phyloP scores from a whole-genome alignment of 2,329 filamentous ascomycete species.

The Coleophoma crateriformis region DNA sequence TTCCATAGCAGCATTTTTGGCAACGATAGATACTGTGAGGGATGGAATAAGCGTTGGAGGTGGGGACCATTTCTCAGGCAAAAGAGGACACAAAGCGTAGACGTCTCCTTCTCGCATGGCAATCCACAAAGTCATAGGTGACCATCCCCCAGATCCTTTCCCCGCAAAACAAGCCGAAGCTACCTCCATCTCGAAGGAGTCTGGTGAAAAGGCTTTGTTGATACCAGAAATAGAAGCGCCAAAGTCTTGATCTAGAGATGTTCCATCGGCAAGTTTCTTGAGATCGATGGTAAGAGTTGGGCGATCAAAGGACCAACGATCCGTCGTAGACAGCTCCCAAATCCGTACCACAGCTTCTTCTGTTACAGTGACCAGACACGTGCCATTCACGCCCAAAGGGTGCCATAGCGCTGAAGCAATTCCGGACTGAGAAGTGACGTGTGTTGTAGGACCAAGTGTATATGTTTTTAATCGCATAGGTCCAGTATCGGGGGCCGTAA shows the following conservation, averaged over 20 bases:
- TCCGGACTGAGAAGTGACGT: conserved; percentile 79
- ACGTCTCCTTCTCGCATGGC: conserved; percentile 93
- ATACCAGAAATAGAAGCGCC: conserved; percentile 67
- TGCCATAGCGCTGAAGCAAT: conserved; percentile 87
- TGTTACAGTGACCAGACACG: conserved; percentile 82
- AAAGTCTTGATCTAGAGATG: conserved; percentile 77
- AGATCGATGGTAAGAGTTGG: conserved; percentile 82
- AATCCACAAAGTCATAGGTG: conserved; percentile 92
- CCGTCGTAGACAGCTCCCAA: conserved; percentile 82
- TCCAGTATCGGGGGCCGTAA: conserved; percentile 61
- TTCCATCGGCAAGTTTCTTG: conserved; percentile 82
- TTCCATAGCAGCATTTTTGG: conserved; percentile 60
- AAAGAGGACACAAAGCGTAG: conserved; percentile 85
- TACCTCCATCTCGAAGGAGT: conserved; percentile 89
- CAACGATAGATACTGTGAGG: conserved; percentile 75
- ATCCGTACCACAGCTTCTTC: conserved; percentile 81
- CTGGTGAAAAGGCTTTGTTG: conserved; percentile 80
- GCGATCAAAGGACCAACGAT: conserved; percentile 82
- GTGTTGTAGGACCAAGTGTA: conserved; percentile 86
- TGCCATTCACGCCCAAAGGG: conserved; percentile 76
- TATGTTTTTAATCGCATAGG: conserved; percentile 79
- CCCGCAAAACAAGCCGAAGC: conserved; percentile 77
- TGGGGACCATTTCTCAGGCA: conserved; percentile 82
- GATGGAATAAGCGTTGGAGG: conserved; percentile 74
- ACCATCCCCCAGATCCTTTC: conserved; percentile 74